A percentile compares a stretch with the other conserved stretches of the same genome.
Conservation (phyloP, 2,329 filamentous ascomycete genomes). For the Madurella fahalii region DNA sequence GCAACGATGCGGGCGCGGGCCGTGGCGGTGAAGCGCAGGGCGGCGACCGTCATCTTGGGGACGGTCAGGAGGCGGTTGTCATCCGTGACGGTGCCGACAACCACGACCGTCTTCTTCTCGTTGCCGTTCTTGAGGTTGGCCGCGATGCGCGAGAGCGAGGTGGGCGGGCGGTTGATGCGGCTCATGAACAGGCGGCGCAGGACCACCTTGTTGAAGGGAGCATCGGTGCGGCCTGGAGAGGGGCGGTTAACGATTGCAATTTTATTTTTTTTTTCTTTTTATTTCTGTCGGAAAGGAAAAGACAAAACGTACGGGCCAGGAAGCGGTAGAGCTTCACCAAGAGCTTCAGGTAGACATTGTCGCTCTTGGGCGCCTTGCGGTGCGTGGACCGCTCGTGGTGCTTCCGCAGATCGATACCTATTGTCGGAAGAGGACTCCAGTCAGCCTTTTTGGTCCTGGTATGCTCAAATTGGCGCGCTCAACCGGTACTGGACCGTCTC, state of each 20-base stretch:
- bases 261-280: too few species aligned
- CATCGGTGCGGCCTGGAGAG: slow-evolving; percentile 79
- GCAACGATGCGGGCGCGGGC: slow-evolving; percentile 90
- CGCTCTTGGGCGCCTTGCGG: slow-evolving; percentile 94
- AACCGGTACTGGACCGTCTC: slow-evolving; percentile 16
- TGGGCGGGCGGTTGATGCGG: slow-evolving; percentile 93
- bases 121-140: slow-evolving; percentile 60
- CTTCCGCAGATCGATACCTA: slow-evolving; percentile 69
- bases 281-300: neutral
- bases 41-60: slow-evolving; percentile 90
- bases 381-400: slow-evolving; percentile 70
- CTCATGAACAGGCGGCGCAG: slow-evolving; percentile 98
- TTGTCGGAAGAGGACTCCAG: slow-evolving; percentile 39
- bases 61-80: slow-evolving; percentile 90
- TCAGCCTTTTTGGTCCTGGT: slow-evolving; percentile 58
- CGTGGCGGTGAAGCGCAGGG: slow-evolving; percentile 93
- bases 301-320: slow-evolving; percentile 69
- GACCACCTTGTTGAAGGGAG: slow-evolving; percentile 97
- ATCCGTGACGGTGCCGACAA: slow-evolving; percentile 94
- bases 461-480: slow-evolving; percentile 52
- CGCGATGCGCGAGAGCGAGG: slow-evolving; percentile 89
- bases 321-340: slow-evolving; percentile 98
- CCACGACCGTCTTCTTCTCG: slow-evolving; percentile 82
- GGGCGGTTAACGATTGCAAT: neutral
- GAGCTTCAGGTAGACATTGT: slow-evolving; percentile 96